Evolutionary conservation across 108 stramenopile species (phyloP), one percentile per base, ranked within the genome.

Genomic region (Schizochytrium sp.): DNA sequence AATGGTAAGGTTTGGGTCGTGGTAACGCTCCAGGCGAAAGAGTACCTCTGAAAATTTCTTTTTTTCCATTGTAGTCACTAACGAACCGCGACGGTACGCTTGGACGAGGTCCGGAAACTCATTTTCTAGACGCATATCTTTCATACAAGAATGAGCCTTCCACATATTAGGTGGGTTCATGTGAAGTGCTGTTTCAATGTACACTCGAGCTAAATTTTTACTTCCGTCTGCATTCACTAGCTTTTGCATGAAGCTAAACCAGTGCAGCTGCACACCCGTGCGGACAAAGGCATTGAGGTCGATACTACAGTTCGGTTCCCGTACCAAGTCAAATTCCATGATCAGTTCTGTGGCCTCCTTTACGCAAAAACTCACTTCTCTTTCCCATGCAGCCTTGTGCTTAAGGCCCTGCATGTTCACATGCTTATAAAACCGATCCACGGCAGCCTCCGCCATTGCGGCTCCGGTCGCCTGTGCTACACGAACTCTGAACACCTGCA

Each of bases 111-210:
- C 17, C n/a, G 76, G 76, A 42, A 83, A 83, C 2, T 83, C 76
- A 5, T 40, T 42, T 50, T 83, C 50, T 5, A 83, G 53, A 13
- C 53, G 76, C 49, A 55, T 38, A 10, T 83, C 50, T 53, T 55
- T 49, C 76, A 83, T 83, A 40, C 76, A 83, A 5, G 45, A 46
- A 28, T 83, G 76, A 8, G 76, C 76, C 47, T 49, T 55, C 53
- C 53, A 55, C 50, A 83, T 49, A 49, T 83, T 49, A 10, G 76
- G 76, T 8, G 76, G 76, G 5, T 83, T 28, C 76, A 83, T 55
- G 2, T 47, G 28, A 13, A 83, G 13, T 28, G 76, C 76, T 50
- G 50, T 55, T 47, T 40, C n/a, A 55, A 83, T 83, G 28, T 19
- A 83, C 0, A 55, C 76, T 5, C 76, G 47, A 13, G 76, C 76